phyloP scores from a whole-genome alignment of 1,284 basidiomycete species.

The Microbotryum silenes-acaulis region DNA sequence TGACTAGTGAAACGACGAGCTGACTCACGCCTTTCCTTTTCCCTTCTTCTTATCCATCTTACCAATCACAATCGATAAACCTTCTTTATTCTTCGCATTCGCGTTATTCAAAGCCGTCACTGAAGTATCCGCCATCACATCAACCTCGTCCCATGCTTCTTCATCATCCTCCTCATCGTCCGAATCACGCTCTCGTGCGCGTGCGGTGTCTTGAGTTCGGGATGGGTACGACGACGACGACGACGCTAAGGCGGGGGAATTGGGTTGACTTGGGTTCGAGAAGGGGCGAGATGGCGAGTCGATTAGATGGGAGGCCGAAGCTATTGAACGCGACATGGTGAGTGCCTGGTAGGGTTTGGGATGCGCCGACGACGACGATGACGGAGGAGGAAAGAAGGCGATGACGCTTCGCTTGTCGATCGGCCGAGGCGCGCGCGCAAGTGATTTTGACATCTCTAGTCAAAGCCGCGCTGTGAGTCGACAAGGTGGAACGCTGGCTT shows the following conservation, averaged over 20 bases:
- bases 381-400: too few relatives aligned
- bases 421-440: too few relatives aligned
- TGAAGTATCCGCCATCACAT: conserved; percentile 40
- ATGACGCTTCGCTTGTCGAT: too few relatives aligned
- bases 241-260: not conserved
- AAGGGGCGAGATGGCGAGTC: not conserved
- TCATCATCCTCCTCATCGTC: conserved; percentile 49
- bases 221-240: not conserved
- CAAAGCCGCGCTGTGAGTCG: too few relatives aligned
- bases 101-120: conserved; percentile 5
- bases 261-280: too few relatives aligned
- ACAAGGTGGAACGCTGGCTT: too few relatives aligned
- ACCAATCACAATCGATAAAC: conserved; percentile 29
- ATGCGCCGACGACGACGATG: too few relatives aligned
- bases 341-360: too few relatives aligned
- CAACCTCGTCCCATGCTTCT: conserved; percentile 57
- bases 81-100: conserved; percentile 27
- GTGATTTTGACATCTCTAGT: too few relatives aligned
- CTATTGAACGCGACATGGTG: too few relatives aligned
- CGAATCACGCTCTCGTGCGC: not conserved
- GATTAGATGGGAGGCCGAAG: too few relatives aligned
- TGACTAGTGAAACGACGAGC: conserved; percentile 36
- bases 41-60: conserved; percentile 13
- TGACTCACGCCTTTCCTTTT: conserved; percentile 34
- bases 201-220: not conserved